A percentile compares a stretch with the other conserved stretches of the same genome.
phyloP scores from a whole-genome alignment of 345 rosid genomes.

The Lumnitzera littorea region DNA sequence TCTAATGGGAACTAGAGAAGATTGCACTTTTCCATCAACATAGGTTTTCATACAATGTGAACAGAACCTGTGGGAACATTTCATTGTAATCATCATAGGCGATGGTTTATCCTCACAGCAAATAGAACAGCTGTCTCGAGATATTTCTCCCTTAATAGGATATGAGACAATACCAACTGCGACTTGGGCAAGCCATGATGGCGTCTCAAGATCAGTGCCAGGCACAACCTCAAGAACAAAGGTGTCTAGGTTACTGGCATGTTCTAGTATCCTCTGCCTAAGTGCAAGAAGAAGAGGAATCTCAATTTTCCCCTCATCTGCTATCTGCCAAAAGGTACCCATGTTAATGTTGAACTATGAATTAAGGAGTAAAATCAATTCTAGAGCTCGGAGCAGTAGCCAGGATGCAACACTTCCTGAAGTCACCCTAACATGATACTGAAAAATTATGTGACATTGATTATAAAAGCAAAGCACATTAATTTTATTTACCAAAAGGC shows the following conservation, averaged over 20 bases:
- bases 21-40: constrained; percentile 70
- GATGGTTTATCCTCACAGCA: constrained; percentile 83
- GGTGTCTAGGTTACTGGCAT: constrained; percentile 47
- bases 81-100: constrained; percentile 69
- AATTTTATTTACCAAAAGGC: neutral
- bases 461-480: too few species aligned
- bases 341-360: constrained; percentile 7
- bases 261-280: constrained; percentile 68
- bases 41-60: constrained; percentile 91
- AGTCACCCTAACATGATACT: too few species aligned
- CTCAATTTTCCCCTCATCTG: constrained; percentile 48
- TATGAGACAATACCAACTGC: constrained; percentile 72
- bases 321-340: constrained; percentile 39
- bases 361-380: constrained; percentile 1
- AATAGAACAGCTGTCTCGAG: constrained; percentile 60
- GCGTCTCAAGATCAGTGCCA: constrained; percentile 42
- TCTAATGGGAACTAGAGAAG: constrained; percentile 73
- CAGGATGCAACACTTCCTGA: neutral
- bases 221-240: constrained; percentile 64
- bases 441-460: too few species aligned
- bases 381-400: neutral
- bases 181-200: constrained; percentile 63
- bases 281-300: constrained; percentile 63
- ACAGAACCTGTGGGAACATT: constrained; percentile 89
- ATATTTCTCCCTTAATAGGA: constrained; percentile 26